Percentiles rank a stretch among this genome's conserved stretches.
These are phyloP conservation scores for Blastocystis sp. DNA, from an alignment of 352 stramenopile species.

Conservation along the genomic window DNA sequence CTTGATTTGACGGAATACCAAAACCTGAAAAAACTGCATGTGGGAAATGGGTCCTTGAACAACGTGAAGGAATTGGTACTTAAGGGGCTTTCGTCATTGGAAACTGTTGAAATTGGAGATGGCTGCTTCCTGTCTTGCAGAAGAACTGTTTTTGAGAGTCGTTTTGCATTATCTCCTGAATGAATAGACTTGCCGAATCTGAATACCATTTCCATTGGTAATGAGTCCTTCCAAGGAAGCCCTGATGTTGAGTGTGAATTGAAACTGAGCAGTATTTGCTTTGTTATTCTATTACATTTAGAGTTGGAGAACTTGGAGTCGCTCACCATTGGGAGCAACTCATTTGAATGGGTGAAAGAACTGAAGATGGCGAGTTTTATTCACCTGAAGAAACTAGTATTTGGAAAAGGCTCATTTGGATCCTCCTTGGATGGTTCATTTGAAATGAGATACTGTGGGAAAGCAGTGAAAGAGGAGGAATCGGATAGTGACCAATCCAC, in stretches of 20 bases:
- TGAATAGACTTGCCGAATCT: background rate
- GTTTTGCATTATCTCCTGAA: background rate
- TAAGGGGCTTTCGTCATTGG: background rate
- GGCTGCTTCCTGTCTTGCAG: background rate
- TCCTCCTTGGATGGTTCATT: background rate
- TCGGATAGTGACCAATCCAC: no score
- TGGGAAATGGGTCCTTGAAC: background rate
- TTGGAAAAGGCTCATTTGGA: background rate
- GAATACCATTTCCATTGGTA: background rate
- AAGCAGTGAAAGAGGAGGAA: background rate
- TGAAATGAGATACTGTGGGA: background rate
- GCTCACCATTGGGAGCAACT: background rate
- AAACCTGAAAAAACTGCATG: background rate
- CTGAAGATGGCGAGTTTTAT: background rate
- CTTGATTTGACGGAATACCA: background rate
- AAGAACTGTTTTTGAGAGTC: background rate
- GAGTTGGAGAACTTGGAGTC: background rate
- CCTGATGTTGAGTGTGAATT: background rate
- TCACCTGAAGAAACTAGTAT: background rate
- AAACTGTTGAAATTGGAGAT: background rate
- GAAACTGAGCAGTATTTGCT: background rate
- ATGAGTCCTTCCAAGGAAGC: background rate
- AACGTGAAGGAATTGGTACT: background rate
- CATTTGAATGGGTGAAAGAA: background rate
- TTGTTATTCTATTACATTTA: background rate